phyloP scores from a whole-genome alignment of 768 basidiomycete species.

The Strobilomyces dryophilus region DNA sequence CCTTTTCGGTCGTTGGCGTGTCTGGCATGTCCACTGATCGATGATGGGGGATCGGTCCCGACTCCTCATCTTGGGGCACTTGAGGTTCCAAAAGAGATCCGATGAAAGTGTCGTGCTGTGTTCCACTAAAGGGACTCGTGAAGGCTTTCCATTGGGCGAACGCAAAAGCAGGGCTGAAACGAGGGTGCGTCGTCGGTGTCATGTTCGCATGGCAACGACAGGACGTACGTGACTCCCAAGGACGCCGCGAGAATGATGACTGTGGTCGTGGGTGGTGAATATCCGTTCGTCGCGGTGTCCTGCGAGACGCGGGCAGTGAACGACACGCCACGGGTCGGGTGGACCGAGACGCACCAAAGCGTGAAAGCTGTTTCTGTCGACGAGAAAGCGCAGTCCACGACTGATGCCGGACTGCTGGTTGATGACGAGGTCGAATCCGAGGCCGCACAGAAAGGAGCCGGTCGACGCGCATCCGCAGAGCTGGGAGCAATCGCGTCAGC shows the following conservation, averaged over 20 bases:
- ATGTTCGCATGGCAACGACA: neutral
- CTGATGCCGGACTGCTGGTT: slow-evolving; percentile 61
- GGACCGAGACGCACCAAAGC: slow-evolving; percentile 38
- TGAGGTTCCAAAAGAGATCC: slow-evolving; percentile 26
- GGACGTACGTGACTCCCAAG: slow-evolving; percentile 50
- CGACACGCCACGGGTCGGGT: neutral
- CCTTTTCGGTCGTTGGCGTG: slow-evolving; percentile 18
- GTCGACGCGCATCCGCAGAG: slow-evolving; percentile 49
- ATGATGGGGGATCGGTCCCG: slow-evolving; percentile 5
- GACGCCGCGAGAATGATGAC: slow-evolving; percentile 51
- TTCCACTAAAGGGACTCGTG: slow-evolving; percentile 43
- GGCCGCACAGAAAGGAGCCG: slow-evolving; percentile 55
- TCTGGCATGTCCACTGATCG: slow-evolving; percentile 11
- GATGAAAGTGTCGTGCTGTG: slow-evolving; percentile 13
- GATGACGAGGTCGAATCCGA: slow-evolving; percentile 54
- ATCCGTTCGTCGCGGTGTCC: slow-evolving; percentile 47
- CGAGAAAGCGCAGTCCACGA: slow-evolving; percentile 55
- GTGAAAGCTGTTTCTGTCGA: slow-evolving; percentile 61
- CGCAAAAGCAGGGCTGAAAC: slow-evolving; percentile 47
- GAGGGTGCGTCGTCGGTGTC: neutral
- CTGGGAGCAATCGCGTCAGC: slow-evolving; percentile 24
- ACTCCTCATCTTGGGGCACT: slow-evolving; percentile 20
- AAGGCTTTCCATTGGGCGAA: slow-evolving; percentile 52
- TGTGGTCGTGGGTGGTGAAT: slow-evolving; percentile 47
- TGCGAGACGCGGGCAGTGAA: slow-evolving; percentile 19